Percentiles rank a stretch among this genome's conserved stretches.
These are phyloP conservation scores for Suaeda aralocaspica DNA, from an alignment of 148 eudicot genomes.

Conservation along the genomic window DNA sequence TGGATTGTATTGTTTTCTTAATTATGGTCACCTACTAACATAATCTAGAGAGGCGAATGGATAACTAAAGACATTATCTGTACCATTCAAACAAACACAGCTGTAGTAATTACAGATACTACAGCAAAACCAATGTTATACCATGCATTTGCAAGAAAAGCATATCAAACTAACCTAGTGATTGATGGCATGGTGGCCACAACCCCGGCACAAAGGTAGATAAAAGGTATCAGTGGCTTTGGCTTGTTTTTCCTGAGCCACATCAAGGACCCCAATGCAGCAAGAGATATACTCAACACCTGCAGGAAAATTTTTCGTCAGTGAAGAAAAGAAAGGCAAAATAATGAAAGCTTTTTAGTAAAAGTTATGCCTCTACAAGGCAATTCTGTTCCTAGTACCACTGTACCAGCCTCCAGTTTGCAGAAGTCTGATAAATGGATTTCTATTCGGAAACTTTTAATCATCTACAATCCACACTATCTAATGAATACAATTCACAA, in stretches of 20 bases:
- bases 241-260: conserved; percentile 99
- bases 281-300: conserved; percentile 83
- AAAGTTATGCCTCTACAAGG: neutral
- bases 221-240: conserved; percentile 74
- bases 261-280: conserved; percentile 94
- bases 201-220: conserved; percentile 86
- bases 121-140: neutral
- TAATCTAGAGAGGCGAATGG: neutral
- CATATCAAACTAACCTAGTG: conserved; percentile 51
- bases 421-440: neutral
- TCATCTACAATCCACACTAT: neutral
- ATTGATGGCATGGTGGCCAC: conserved; percentile 96
- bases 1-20: neutral
- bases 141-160: neutral
- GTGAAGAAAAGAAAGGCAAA: neutral
- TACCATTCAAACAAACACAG: neutral
- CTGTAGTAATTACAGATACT: neutral
- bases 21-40: neutral
- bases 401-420: neutral
- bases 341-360: neutral
- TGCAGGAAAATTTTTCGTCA: conserved; percentile 30
- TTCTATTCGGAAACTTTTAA: neutral
- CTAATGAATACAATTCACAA: neutral
- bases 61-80: neutral
- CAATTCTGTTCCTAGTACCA: neutral